Percentiles rank a stretch among this genome's conserved stretches.
These are phyloP conservation scores for Kwoniella sp. DNA, from an alignment of 768 basidiomycete genomes.

Conservation along the genomic window DNA sequence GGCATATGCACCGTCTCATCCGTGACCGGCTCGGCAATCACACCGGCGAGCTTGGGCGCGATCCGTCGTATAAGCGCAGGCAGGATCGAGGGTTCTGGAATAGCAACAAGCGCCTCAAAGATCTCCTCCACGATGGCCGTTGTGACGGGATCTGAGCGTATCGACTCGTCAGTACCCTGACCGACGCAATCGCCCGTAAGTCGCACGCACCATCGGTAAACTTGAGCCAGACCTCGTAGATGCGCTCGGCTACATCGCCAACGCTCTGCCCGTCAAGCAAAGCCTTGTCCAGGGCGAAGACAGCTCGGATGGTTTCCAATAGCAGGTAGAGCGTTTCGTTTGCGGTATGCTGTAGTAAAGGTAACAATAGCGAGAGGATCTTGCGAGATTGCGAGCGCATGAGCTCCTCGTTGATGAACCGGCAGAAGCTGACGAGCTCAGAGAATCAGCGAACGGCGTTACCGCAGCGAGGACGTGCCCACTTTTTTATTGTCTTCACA, in stretches of 20 bases:
- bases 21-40: constrained; percentile 55
- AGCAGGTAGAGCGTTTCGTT: constrained; percentile 87
- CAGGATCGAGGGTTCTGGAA: constrained; percentile 62
- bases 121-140: constrained; percentile 80
- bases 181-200: background rate
- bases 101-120: constrained; percentile 64
- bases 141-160: constrained; percentile 71
- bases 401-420: constrained; percentile 56
- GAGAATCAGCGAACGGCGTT: constrained; percentile 55
- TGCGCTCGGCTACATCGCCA: constrained; percentile 60
- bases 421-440: constrained; percentile 51
- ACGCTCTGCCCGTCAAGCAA: constrained; percentile 57
- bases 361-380: constrained; percentile 75
- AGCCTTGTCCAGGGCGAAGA: constrained; percentile 68
- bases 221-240: constrained; percentile 77
- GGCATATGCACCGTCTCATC: constrained; percentile 68
- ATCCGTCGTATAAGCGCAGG: constrained; percentile 67
- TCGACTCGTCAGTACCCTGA: too few species aligned
- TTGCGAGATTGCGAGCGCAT: constrained; percentile 64
- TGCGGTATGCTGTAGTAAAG: constrained; percentile 71
- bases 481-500: constrained; percentile 91
- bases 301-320: constrained; percentile 75
- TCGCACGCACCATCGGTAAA: constrained; percentile 68
- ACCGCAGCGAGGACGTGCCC: constrained; percentile 33
- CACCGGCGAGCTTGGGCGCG: constrained; percentile 66